These are phyloP conservation scores for Xenoacremonium recifei DNA, from an alignment of 2,329 filamentous ascomycete species.

Conservation along the genomic window DNA sequence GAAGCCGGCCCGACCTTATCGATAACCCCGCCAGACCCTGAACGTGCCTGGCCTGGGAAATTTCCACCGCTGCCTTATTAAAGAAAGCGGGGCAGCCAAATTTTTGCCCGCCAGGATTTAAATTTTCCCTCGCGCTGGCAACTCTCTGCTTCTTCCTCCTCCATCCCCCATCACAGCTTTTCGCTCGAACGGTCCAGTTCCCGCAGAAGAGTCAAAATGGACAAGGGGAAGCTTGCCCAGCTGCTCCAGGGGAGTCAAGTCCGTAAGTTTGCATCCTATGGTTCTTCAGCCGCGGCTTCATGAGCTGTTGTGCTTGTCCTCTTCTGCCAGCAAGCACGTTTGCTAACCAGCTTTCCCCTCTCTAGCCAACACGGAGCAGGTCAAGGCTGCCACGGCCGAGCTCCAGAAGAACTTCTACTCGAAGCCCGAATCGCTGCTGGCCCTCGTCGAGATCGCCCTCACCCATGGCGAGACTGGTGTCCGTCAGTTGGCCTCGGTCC, in stretches of 20 bases:
- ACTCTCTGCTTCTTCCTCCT: constrained; percentile 10
- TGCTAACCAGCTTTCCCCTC: constrained; percentile 17
- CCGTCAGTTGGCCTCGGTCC: constrained; percentile 87
- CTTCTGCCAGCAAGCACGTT: not conserved
- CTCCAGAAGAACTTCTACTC: constrained; percentile 94
- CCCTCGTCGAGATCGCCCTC: constrained; percentile 84
- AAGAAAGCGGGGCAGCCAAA: too few relatives aligned
- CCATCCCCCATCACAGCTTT: constrained; percentile 6
- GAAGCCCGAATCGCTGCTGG: constrained; percentile 77
- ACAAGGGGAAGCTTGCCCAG: constrained; percentile 73
- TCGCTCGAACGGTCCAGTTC: constrained; percentile 24
- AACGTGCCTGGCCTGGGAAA: too few relatives aligned
- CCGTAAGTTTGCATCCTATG: constrained; percentile 69
- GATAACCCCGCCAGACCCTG: too few relatives aligned
- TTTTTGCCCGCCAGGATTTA: constrained; percentile 12
- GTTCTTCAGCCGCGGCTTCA: not conserved
- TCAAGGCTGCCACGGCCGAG: constrained; percentile 86
- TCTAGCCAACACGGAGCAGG: constrained; percentile 80
- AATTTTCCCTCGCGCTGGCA: constrained; percentile 2
- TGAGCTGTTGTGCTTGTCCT: too few relatives aligned
- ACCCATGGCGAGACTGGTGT: constrained; percentile 71
- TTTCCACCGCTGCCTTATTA: too few relatives aligned
- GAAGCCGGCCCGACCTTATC: too few relatives aligned
- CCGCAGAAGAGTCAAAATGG: constrained; percentile 32
- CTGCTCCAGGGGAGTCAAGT: constrained; percentile 85